Evolutionary conservation across 768 basidiomycete genomes (phyloP), one percentile per base, ranked within the genome.

Genomic region (Macrolepiota fuliginosa): DNA sequence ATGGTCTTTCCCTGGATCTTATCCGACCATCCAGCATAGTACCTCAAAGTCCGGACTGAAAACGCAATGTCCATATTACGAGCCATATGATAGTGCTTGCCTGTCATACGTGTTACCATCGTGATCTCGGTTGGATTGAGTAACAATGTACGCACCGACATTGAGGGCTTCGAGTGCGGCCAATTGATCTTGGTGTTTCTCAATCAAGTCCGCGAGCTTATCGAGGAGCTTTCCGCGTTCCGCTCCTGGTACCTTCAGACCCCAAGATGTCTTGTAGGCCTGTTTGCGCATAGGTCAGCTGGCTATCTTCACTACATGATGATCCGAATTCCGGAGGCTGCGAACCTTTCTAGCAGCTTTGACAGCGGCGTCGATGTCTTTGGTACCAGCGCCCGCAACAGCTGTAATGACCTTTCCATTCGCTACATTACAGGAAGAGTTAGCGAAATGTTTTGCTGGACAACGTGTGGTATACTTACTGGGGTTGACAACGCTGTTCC

Each of bases 11-110:
- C 92, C 2, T 81, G 77, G 55, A 90, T 75, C 76, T 96, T 96
- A 77, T 95, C 94, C 24, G 93, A 91, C 87, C 91, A 92, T n/a
- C 94, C 95, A 47, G 87, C 91, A 67, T 90, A 97, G 76, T 96
- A 96, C 36, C 84, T 79, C 65, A 93, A 72, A 40, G 78, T 76
- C 29, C 71, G 75, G 61, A 87, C 77, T 0, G 82, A 72, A 56
- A 72, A 73, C 0, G 69, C 66, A 1, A 91, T 71, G 64, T 91
- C 91, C 0, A 68, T 71, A 19, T 69, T 73, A 62, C 77, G 82
- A 12, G 85, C 78, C 70, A 73, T 77, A 10, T 56, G 37, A 68
- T 79, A 87, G 1, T 83, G 80, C 74, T 89, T 88, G 45, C 87
- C 84, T 82, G 25, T 10, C 11, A 29, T 27, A 54, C 17, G 11